These are phyloP conservation scores for Ailanthus altissimus DNA, from an alignment of 345 rosid genomes.

Conservation along the genomic window DNA sequence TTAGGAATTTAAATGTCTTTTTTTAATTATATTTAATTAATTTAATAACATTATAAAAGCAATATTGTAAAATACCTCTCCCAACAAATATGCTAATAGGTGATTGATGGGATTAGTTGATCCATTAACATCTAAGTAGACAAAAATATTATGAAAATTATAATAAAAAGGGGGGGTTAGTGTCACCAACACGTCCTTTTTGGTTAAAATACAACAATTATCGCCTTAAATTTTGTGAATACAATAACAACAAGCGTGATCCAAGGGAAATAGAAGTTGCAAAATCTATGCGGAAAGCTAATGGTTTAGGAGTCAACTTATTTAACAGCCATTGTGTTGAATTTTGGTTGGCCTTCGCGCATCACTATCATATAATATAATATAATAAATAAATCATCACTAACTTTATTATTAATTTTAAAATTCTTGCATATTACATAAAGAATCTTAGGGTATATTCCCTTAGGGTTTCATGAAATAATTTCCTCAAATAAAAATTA, in stretches of 20 bases:
- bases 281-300: neutral
- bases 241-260: neutral
- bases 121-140: neutral
- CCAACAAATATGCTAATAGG: neutral
- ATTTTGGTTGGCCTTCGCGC: neutral
- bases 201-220: neutral
- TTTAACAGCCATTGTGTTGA: neutral
- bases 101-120: neutral
- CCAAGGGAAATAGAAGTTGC: neutral
- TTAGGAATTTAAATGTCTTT: too few species aligned
- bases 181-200: neutral
- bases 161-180: too few species aligned
- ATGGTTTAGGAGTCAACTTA: neutral
- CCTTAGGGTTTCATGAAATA: neutral
- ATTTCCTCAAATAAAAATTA: too few species aligned
- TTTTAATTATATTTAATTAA: too few species aligned
- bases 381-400: neutral
- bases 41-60: too few species aligned
- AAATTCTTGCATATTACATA: neutral
- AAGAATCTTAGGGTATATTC: neutral
- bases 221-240: constrained; percentile 23
- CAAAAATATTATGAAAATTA: too few species aligned
- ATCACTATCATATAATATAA: neutral
- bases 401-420: neutral
- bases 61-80: too few species aligned